Conservation (phyloP, 192 early-diverging fungal genomes). For the Spizellomyces punctatus region DNA sequence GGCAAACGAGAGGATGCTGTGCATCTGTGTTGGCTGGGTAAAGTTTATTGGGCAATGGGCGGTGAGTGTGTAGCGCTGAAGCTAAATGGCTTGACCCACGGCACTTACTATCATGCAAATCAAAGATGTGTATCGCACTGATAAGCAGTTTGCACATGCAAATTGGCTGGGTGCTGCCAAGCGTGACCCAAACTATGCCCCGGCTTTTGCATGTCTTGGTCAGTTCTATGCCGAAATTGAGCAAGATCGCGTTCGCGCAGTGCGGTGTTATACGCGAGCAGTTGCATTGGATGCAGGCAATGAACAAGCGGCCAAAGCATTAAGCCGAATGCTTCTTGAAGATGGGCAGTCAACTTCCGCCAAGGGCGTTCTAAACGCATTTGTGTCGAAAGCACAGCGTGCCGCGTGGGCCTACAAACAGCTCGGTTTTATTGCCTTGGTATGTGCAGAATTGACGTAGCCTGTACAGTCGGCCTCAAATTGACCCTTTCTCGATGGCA, state of each 20-base stretch:
- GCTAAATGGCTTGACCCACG: neutral
- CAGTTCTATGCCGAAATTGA: conserved; percentile 75
- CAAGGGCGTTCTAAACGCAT: conserved; percentile 48
- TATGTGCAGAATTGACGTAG: too few relatives aligned
- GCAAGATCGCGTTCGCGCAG: conserved; percentile 68
- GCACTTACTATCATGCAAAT: neutral
- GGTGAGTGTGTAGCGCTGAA: conserved; percentile 43
- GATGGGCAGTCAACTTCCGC: conserved; percentile 52
- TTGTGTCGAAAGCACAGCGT: conserved; percentile 43
- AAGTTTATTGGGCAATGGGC: conserved; percentile 76
- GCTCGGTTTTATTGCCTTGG: conserved; percentile 73
- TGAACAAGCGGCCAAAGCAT: conserved; percentile 62
- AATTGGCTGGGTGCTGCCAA: conserved; percentile 72
- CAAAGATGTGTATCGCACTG: too few relatives aligned
- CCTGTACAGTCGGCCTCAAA: too few relatives aligned
- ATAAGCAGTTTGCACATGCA: neutral
- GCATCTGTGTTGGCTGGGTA: conserved; percentile 66
- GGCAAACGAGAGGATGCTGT: conserved; percentile 44
- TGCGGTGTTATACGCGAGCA: conserved; percentile 82
- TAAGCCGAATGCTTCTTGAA: conserved; percentile 66
- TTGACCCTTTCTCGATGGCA: neutral
- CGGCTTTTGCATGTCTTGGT: conserved; percentile 79
- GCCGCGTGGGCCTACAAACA: conserved; percentile 78
- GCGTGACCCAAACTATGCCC: conserved; percentile 57
- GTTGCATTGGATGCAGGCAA: conserved; percentile 69